Base-by-base conservation (phyloP, 2,329 filamentous ascomycete genomes). In the Pseudogymnoascus sp. region DNA sequence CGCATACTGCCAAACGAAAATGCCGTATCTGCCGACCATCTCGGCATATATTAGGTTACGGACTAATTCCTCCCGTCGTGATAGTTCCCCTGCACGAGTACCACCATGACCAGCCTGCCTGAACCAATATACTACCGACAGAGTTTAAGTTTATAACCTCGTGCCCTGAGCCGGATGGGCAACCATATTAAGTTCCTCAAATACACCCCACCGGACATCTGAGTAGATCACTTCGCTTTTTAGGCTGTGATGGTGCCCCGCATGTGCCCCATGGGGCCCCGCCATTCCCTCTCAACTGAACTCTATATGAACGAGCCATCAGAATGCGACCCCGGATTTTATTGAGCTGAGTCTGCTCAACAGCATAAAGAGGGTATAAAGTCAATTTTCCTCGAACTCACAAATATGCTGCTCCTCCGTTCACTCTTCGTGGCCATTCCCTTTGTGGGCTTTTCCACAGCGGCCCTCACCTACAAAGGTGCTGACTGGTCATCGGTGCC, bases 401-500 rank as follows among this genome's bases (percentile, higher is more conserved):
- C 29, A 33, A 55, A 55, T 55, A 55, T 55, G 48, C n/a, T 33
- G 29, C n/a, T 55, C 29, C 48, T 55, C 27, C 48, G 48, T 55
- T 55, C 48, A 18, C 33, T 55, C 8, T 55, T 55, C 27, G 5
- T 31, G 48, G 48, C 48, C n/a, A 29, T 55, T 7, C 48, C 48
- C 48, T 33, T 55, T n/a, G 48, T 55, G 48, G 48, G 48, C n/a
- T 31, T 55, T 3, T 55, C 48, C n/a, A 33, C 48, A 2, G 48
- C 48, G 5, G 48, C 82, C 27, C 77, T 90, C 3, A 80, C 79
- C 1, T 87, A 86, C 73, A 84, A 81, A 65, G 87, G 87, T 7
- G 85, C 83, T 3, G 87, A 90, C 73, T 89, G 87, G 80, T 89
- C 86, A 1, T 90, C 87, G 0, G 78, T 87, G 1, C 71, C 81